Evolutionary conservation across 2,329 filamentous ascomycete genomes (phyloP), one percentile per base, ranked within the genome.

Genomic region (Periglandula ipomoeae): DNA sequence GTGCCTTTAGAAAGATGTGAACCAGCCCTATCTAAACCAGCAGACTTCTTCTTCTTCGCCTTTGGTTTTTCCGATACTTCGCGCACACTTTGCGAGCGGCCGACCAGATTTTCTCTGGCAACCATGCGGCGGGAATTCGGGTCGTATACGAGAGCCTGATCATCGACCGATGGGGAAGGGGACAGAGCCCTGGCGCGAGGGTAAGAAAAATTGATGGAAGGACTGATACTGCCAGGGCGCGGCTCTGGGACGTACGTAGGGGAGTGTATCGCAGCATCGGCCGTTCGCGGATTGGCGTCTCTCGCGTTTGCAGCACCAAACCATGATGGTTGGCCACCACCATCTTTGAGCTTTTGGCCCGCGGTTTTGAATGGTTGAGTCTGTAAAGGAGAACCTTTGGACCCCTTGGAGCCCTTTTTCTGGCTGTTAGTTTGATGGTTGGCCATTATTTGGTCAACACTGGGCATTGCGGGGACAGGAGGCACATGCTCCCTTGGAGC

Each of bases 381-480:
- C 47, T 70, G 71, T 11, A 76, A 62, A 46, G 69, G 69, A 20
- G 63, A 59, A n/a, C 68, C 56, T 51, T 70, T 69, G 55, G 34
- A 59, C n/a, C 68, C 56, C 51, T 70, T 69, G 55, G 30, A 44
- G 34, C 68, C 56, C 52, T 70, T 69, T 55, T 19, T 47, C 45
- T 47, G 38, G 49, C 48, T 48, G 52, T 50, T 42, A 54, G 48
- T 48, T 46, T 55, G 52, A 53, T 55, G 49, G 55, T 47, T 55
- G 15, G 63, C 50, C 48, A 54, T 59, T 47, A 51, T 48, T 15
- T 56, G 55, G 38, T 63, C 59, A 47, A 75, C 67, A 35, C 74
- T 68, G 3, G 87, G 88, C 23, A 95, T 73, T 4, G 76, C 73
- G 32, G 89, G 90, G 2, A 95, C 82, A 1, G 89, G 89, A 26